These are phyloP conservation scores for Cercospora nicotianae DNA, from an alignment of 2,329 filamentous ascomycete species.

Conservation along the genomic window DNA sequence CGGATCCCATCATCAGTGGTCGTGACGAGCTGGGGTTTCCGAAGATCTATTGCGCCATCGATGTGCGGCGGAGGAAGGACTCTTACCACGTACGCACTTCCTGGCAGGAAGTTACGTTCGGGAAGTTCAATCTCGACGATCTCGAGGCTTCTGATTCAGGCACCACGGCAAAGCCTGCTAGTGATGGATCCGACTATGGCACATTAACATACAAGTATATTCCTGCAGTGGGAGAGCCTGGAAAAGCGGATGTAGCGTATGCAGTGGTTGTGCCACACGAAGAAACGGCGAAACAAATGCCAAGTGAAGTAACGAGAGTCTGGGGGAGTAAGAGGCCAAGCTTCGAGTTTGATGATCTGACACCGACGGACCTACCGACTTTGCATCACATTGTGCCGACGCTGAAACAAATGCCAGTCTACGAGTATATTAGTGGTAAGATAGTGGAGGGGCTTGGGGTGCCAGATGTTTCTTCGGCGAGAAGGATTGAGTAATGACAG, in stretches of 20 bases:
- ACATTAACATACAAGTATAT: slow-evolving; percentile 47
- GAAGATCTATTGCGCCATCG: slow-evolving; percentile 44
- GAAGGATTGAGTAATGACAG: neutral
- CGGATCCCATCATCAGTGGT: slow-evolving; percentile 61
- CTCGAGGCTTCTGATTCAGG: slow-evolving; percentile 17
- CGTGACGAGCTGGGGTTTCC: slow-evolving; percentile 64
- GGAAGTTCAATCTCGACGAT: slow-evolving; percentile 18
- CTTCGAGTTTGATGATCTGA: neutral
- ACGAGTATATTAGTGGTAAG: neutral
- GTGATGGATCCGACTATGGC: slow-evolving; percentile 23
- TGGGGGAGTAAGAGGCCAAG: neutral
- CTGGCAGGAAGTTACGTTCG: slow-evolving; percentile 25
- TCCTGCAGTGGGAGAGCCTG: slow-evolving; percentile 50
- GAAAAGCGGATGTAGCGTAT: neutral
- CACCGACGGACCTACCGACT: neutral
- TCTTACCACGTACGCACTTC: slow-evolving; percentile 19
- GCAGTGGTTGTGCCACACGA: neutral
- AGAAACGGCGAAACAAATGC: neutral
- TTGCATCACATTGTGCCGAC: neutral
- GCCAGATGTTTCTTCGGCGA: neutral
- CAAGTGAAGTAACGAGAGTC: neutral
- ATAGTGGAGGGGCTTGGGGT: slow-evolving; percentile 9
- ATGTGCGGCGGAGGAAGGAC: slow-evolving; percentile 19
- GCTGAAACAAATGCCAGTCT: neutral
- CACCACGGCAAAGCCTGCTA: neutral